Evolutionary conservation across 768 basidiomycete species (phyloP), one percentile per base, ranked within the genome.

Genomic region (Kondoa subrosea): DNA sequence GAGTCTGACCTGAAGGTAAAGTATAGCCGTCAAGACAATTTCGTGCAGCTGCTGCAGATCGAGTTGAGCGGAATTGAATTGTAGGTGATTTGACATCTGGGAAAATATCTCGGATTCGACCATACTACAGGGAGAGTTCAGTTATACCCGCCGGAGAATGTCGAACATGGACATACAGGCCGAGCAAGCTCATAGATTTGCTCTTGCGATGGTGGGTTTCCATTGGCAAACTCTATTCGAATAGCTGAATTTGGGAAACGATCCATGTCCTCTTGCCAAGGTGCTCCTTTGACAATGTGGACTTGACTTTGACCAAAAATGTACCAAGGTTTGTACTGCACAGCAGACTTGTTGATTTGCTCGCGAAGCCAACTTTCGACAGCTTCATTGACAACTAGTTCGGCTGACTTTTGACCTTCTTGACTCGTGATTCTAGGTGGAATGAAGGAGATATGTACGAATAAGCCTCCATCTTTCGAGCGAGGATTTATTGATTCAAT

Each of bases 221-320:
- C 64, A 0, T 93, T 93, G 33, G 93, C 88, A 72, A 93, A 96
- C 3, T 83, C 78, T n/a, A 93, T 82, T 68, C 83, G 83, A 64
- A 96, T 74, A 8, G 86, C 80, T 1, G 81, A 79, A 25, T 87
- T 86, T 0, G 90, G 85, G 75, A 84, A 93, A 65, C 88, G 81
- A 68, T 85, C 81, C 83, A 96, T 84, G 71, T 97, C 93, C 88
- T 92, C 90, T 73, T 80, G 79, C 87, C 88, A 92, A 0, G 90
- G 89, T 3, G 78, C 79, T 0, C 89, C 89, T 76, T 62, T 57
- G 30, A 73, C 72, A 33, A 73, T 29, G 86, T 90, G 2, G 84
- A 84, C 12, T 83, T 83, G 56, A 85, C 75, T 2, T 83, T 83
- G 0, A 84, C 86, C 56, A 81, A 3, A 91, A 82, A 1, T 77